Conservation (phyloP, 2,329 filamentous ascomycete species). For the Leptographium wingfieldii region DNA sequence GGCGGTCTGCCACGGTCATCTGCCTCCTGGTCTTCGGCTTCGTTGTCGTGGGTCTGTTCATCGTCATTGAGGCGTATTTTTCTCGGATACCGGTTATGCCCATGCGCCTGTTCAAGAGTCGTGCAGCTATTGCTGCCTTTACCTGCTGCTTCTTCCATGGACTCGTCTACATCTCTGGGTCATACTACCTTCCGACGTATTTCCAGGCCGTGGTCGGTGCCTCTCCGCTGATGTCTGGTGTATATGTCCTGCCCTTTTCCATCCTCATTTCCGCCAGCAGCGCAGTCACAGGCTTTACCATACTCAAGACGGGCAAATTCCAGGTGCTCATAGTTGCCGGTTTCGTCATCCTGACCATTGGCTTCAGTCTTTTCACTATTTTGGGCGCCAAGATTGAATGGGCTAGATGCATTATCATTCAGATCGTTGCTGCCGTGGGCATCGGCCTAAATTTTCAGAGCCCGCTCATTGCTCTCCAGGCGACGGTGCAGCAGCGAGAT, state of each 20-base stretch:
- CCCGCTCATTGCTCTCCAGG: slow-evolving; percentile 51
- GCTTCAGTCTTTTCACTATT: slow-evolving; percentile 43
- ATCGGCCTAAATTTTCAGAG: slow-evolving; percentile 51
- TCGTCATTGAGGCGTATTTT: slow-evolving; percentile 58
- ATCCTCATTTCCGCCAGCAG: slow-evolving; percentile 36
- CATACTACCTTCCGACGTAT: slow-evolving; percentile 76
- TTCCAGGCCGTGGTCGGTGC: slow-evolving; percentile 65
- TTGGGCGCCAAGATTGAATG: slow-evolving; percentile 38
- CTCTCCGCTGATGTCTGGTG: slow-evolving; percentile 56
- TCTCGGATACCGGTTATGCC: slow-evolving; percentile 73
- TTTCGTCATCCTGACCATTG: slow-evolving; percentile 42
- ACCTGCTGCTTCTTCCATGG: slow-evolving; percentile 60
- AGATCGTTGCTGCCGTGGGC: slow-evolving; percentile 47
- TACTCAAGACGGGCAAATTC: slow-evolving; percentile 45
- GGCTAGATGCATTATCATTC: slow-evolving; percentile 37
- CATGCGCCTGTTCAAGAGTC: slow-evolving; percentile 51
- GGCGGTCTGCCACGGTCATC: slow-evolving; percentile 62
- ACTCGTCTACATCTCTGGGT: slow-evolving; percentile 62
- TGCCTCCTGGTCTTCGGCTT: slow-evolving; percentile 66
- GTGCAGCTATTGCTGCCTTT: slow-evolving; percentile 54
- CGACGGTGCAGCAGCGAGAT: slow-evolving; percentile 44
- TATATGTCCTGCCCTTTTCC: slow-evolving; percentile 61
- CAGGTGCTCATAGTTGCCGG: slow-evolving; percentile 40
- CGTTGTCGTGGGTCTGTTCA: slow-evolving; percentile 50
- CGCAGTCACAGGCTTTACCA: slow-evolving; percentile 27